Conservation (phyloP, 1,284 basidiomycete species). For the Inonotus hispidus region DNA sequence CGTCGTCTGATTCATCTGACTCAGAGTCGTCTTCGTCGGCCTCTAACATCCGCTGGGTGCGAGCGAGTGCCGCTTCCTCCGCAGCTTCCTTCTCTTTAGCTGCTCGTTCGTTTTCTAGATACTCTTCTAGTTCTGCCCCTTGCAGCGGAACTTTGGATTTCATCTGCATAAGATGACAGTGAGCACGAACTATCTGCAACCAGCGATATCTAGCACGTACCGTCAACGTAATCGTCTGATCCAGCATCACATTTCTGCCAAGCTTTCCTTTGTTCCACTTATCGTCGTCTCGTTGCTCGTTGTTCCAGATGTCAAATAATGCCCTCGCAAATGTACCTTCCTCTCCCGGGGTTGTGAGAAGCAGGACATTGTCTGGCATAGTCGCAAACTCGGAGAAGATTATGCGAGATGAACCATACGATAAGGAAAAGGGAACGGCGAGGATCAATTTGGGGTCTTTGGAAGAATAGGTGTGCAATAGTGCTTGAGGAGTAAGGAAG, state of each 20-base stretch:
- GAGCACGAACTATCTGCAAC: neutral
- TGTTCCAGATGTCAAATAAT: conserved; percentile 86
- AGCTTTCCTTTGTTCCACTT: conserved; percentile 88
- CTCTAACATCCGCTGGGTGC: conserved; percentile 86
- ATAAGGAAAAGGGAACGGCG: conserved; percentile 87
- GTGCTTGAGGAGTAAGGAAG: conserved; percentile 76
- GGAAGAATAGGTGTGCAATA: conserved; percentile 78
- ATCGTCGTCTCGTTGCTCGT: conserved; percentile 66
- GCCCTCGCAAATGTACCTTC: conserved; percentile 75
- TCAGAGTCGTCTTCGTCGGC: conserved; percentile 75
- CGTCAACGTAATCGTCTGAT: conserved; percentile 62
- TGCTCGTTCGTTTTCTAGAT: conserved; percentile 72
- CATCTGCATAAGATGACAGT: conserved; percentile 45
- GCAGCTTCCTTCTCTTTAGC: conserved; percentile 85
- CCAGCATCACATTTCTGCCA: conserved; percentile 77
- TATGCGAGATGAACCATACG: conserved; percentile 85
- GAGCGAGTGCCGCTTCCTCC: conserved; percentile 78
- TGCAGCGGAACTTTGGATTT: conserved; percentile 84
- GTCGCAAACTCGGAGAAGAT: conserved; percentile 84
- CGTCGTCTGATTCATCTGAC: conserved; percentile 45
- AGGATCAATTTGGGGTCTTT: conserved; percentile 90
- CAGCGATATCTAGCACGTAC: conserved; percentile 42
- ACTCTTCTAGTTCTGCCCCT: conserved; percentile 81
- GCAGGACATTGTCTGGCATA: conserved; percentile 76
- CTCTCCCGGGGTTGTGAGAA: conserved; percentile 76